A percentile compares a stretch with the other conserved stretches of the same genome.
These are phyloP conservation scores for Chlorella sp. DNA, from an alignment of 139 green algal genomes.

Conservation along the genomic window DNA sequence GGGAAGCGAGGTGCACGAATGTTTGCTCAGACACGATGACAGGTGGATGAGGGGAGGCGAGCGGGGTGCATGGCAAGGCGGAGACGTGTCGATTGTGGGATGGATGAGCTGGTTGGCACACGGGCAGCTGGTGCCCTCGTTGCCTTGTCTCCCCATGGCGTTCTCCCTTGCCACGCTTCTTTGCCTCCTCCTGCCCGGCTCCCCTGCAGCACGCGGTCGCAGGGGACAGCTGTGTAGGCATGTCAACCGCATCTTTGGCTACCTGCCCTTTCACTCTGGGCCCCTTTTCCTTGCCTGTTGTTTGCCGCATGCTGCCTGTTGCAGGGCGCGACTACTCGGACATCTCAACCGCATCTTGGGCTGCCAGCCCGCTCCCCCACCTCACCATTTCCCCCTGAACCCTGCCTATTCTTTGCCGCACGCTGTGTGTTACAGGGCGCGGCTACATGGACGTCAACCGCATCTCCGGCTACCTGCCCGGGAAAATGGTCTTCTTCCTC, in stretches of 20 bases:
- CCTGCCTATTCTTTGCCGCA: background rate
- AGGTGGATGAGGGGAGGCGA: no score
- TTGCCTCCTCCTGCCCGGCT: no score
- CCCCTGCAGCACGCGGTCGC: no score
- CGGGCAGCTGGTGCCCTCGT: background rate
- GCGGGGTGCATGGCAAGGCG: no score
- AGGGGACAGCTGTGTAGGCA: no score
- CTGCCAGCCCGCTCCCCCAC: slow-evolving; percentile 82
- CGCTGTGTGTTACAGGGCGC: slow-evolving; percentile 57
- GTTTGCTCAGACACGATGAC: no score
- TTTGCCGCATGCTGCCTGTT: no score
- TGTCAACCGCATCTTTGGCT: no score
- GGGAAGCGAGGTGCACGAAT: no score
- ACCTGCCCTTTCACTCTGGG: no score
- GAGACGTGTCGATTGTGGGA: no score
- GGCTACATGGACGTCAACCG: slow-evolving; percentile 95
- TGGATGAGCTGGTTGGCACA: no score
- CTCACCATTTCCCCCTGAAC: background rate
- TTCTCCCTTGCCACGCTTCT: background rate
- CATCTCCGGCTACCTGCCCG: slow-evolving; percentile 96
- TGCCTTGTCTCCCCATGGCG: background rate
- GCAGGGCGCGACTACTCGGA: background rate
- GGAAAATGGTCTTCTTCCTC: slow-evolving; percentile 96
- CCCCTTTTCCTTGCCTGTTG: background rate
- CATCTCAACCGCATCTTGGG: slow-evolving; percentile 98